These are phyloP conservation scores for Pseudoperonospora humuli DNA, from an alignment of 352 stramenopile species.

Conservation along the genomic window DNA sequence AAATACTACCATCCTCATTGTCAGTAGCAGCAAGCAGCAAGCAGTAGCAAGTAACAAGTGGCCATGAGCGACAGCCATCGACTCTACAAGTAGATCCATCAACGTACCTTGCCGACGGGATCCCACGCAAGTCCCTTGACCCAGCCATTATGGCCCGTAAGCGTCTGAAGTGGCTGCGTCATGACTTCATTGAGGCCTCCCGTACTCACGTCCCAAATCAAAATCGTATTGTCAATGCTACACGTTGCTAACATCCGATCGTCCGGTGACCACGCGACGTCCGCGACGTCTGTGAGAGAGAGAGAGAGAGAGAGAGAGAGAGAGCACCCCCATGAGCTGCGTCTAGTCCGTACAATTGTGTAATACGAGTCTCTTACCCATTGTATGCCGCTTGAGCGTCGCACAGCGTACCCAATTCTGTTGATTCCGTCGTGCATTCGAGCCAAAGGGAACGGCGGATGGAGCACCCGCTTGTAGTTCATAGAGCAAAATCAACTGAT, in stretches of 20 bases:
- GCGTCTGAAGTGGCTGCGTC: constrained; percentile 70
- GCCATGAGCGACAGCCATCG: background rate
- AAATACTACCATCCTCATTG: too few species aligned
- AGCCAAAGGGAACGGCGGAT: constrained; percentile 70
- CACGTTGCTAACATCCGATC: constrained; percentile 84
- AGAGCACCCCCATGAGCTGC: too few species aligned
- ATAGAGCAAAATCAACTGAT: constrained; percentile 80
- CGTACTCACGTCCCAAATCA: constrained; percentile 77
- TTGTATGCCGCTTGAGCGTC: constrained; percentile 78
- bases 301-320: too few species aligned
- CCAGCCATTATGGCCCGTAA: constrained; percentile 76
- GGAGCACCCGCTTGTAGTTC: constrained; percentile 57
- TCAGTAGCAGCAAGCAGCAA: background rate
- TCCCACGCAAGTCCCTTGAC: constrained; percentile 85
- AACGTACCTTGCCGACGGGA: constrained; percentile 64
- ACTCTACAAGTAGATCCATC: background rate
- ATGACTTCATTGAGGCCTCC: constrained; percentile 51
- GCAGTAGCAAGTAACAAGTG: background rate
- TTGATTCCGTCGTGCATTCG: constrained; percentile 69
- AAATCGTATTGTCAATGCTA: constrained; percentile 85
- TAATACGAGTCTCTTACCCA: constrained; percentile 32
- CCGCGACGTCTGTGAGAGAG: constrained; percentile 55
- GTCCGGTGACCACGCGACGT: constrained; percentile 82
- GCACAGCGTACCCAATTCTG: constrained; percentile 80
- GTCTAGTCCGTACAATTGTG: too few species aligned